Conservation (phyloP, 2,329 filamentous ascomycete genomes). For the Aureobasidium uvarum region DNA sequence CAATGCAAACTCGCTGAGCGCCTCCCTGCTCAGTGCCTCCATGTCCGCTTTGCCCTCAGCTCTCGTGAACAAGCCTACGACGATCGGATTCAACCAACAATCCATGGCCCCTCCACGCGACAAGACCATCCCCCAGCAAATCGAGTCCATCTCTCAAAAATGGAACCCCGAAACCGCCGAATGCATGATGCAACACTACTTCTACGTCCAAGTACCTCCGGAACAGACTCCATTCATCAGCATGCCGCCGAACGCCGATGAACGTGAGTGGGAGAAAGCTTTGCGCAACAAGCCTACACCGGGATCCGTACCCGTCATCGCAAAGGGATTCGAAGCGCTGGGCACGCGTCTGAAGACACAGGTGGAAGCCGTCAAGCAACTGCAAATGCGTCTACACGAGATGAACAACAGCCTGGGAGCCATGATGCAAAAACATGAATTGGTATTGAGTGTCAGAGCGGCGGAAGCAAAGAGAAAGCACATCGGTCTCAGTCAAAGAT, state of each 20-base stretch:
- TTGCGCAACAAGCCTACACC: constrained; percentile 74
- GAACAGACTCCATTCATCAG: constrained; percentile 73
- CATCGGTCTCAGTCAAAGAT: constrained; percentile 68
- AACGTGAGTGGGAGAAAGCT: constrained; percentile 79
- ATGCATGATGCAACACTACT: constrained; percentile 77
- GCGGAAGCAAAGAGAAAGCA: constrained; percentile 71
- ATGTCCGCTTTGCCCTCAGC: constrained; percentile 27
- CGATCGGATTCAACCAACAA: constrained; percentile 25
- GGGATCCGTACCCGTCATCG: constrained; percentile 74
- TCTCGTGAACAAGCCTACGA: constrained; percentile 29
- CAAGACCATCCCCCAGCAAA: constrained; percentile 72
- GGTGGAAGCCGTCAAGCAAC: constrained; percentile 64
- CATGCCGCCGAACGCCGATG: constrained; percentile 67
- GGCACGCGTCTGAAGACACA: constrained; percentile 71
- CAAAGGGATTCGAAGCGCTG: constrained; percentile 69
- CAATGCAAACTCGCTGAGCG: constrained; percentile 30
- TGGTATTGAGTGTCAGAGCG: constrained; percentile 70
- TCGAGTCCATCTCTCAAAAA: constrained; percentile 66
- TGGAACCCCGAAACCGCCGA: constrained; percentile 68
- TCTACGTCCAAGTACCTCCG: constrained; percentile 81
- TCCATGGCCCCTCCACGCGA: constrained; percentile 46
- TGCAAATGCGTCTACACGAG: constrained; percentile 71
- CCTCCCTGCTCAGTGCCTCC: constrained; percentile 28
- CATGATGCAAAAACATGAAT: constrained; percentile 72
- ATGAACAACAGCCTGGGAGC: constrained; percentile 72